Evolutionary conservation across 177 flowering plant genomes (phyloP).

Genomic region (Vitis hybrid): DNA sequence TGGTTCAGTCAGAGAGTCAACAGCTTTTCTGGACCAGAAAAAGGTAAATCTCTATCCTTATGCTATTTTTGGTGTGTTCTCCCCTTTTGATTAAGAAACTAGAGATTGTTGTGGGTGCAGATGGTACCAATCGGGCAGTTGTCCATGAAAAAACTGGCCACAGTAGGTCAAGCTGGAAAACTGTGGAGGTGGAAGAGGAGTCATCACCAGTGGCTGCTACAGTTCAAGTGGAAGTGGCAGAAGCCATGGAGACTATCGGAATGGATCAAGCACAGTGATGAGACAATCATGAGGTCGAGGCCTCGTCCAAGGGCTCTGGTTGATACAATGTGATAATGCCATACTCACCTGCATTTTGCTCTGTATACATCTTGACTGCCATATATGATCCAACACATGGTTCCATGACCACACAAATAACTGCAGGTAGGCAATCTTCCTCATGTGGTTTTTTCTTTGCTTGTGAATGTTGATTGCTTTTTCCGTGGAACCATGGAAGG

Average conservation of each 20-base stretch:
- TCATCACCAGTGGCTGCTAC: constrained; percentile 96
- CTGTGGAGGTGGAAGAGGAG: constrained; percentile 99
- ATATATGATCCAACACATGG: too few species aligned
- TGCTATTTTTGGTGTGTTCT: background rate
- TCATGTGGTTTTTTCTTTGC: too few species aligned
- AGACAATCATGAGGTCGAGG: constrained; percentile 69
- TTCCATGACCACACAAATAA: too few species aligned
- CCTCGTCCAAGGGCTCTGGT: constrained; percentile 68
- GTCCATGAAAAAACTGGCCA: constrained; percentile 69
- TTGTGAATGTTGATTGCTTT: too few species aligned
- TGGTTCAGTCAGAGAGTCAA: constrained; percentile 66
- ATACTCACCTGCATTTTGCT: too few species aligned
- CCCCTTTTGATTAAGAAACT: constrained; percentile 10
- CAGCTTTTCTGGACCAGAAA: constrained; percentile 57
- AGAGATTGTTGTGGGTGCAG: constrained; percentile 40
- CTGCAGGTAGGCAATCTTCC: too few species aligned
- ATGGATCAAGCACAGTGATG: constrained; percentile 92
- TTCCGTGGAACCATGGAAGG: too few species aligned
- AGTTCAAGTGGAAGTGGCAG: constrained; percentile 99
- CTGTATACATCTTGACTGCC: too few species aligned
- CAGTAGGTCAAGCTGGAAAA: constrained; percentile 78
- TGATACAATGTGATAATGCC: constrained; percentile 32
- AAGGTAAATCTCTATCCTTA: constrained; percentile 43
- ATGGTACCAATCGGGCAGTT: constrained; percentile 79
- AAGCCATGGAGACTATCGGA: constrained; percentile 99